Percentiles rank a stretch among this genome's conserved stretches.
These are phyloP conservation scores for Apiotrichum mycotoxinovorans DNA, from an alignment of 1,284 basidiomycete species.

Conservation along the genomic window DNA sequence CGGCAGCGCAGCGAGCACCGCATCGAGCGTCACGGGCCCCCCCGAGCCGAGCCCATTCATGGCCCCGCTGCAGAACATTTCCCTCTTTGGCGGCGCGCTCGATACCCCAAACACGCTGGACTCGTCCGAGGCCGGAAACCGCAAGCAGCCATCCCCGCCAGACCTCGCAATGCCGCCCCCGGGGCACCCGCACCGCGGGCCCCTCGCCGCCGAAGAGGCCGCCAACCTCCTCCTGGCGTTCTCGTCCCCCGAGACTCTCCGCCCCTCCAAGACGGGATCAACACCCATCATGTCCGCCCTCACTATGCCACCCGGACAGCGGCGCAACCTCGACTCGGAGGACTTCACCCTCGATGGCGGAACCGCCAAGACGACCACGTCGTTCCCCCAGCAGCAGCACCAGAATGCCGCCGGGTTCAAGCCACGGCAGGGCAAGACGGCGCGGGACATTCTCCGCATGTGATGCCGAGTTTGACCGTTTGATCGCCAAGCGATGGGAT, in stretches of 20 bases:
- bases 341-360: conserved; percentile 41
- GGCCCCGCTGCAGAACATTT: conserved; percentile 39
- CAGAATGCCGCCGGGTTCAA: neutral
- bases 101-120: conserved; percentile 22
- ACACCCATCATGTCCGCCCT: conserved; percentile 27
- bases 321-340: conserved; percentile 32
- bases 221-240: conserved; percentile 45
- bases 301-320: neutral
- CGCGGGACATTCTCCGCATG: conserved; percentile 44
- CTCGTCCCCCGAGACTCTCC: conserved; percentile 40
- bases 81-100: conserved; percentile 38
- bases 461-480: conserved; percentile 3
- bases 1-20: conserved; percentile 7
- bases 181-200: conserved; percentile 4
- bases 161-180: conserved; percentile 14
- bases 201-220: conserved; percentile 41
- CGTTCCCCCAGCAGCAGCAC: neutral
- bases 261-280: conserved; percentile 24
- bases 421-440: conserved; percentile 36
- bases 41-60: conserved; percentile 43
- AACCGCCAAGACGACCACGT: neutral
- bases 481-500: too few species aligned
- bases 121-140: neutral
- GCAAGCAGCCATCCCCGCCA: conserved; percentile 18
- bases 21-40: conserved; percentile 15